Base-by-base conservation (phyloP, 768 basidiomycete genomes). In the Tricholoma hemisulphureum region DNA sequence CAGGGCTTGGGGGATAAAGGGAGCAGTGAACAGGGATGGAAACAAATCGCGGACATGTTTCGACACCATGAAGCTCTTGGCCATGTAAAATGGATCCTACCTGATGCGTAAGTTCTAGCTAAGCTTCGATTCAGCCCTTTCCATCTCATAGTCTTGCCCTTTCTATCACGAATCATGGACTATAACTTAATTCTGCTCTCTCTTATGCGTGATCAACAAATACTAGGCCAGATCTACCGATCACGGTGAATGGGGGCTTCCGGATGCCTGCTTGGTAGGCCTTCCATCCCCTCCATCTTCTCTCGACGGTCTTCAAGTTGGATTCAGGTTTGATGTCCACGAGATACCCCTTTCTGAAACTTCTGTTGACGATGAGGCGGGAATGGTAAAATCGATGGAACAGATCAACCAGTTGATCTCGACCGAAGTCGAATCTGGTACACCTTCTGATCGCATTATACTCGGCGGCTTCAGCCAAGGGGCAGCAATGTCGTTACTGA, bases 401-500 rank as follows among this genome's bases (percentile, higher is more conserved):
- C 70, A 78, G 24, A 77, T 96, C 64, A 86, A 86, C 64, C 72
- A 81, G 58, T 74, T 95, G 61, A 86, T 98, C 65, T 77, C 83
- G 10, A 77, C 79, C 2, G 95, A 98, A 71, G 77, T 94, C 21
- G 83, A 86, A 48, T 77, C 79, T 6, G 91, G 90, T 32, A 83
- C 88, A 52, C 79, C 83, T 9, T 73, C 87, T 23, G 76, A 79
- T 55, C 83, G 89, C 50, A 89, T 96, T 65, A 81, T 96, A 26
- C 71, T 97, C n/a, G 93, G 92, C 29, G 95, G 95, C 11, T 96
- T 95, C 74, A 89, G 86, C 59, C 93, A 96, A 70, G 94, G 92
- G 37, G 91, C 79, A 37, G 83, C 87, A 23, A 87, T 95, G 78
- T 79, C 86, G 5, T 76, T 93, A n/a, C 73, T 95, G 51, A 84